Evolutionary conservation across 371 early-diverging fungal species (phyloP), one percentile per base, ranked within the genome.

Genomic region (Haplosporangium sp.): DNA sequence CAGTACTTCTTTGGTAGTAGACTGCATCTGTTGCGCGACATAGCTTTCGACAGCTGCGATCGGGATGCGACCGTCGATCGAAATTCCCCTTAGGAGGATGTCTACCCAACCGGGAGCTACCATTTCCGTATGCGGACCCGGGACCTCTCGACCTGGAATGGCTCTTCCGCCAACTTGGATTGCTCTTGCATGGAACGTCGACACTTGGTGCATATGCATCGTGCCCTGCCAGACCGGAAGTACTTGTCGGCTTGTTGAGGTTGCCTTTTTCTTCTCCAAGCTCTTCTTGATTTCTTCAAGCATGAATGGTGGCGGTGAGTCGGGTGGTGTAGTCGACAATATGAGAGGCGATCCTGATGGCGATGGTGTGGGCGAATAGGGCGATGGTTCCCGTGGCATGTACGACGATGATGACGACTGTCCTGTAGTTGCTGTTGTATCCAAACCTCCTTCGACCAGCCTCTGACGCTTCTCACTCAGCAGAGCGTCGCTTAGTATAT

Each of bases 1-100:
- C 2, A 90, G 82, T 16, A 94, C 83, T 48, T 91, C 89, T 52
- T 89, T 89, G 45, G 84, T 85, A 6, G 74, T 62, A 0, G 87
- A 85, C 38, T 85, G 79, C 29, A 84, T 81, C 21, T 86, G 88
- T 55, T 89, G 87, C 9, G 77, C 69, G 6, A 92, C 69, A 65
- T 93, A 93, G 42, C 74, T 75, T 10, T 84, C 84, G 0, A 88
- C 90, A 1, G 86, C 75, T 11, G 81, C 72, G 7, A 77, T 63
- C 8, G 88, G 86, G 61, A 93, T 89, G 20, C 94, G 86, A 0
- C 94, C 94, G 50, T 91, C 92, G 38, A 93, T 83, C 64, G 82
- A 82, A 69, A 93, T 83, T 5, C 65, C 67, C 5, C 86, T 86
- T 10, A 91, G 86, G 13, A 92, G 73, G 0, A 92, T 79, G 40